phyloP scores from a whole-genome alignment of 176 grass and related monocot genomes.

The Zea luxurians region DNA sequence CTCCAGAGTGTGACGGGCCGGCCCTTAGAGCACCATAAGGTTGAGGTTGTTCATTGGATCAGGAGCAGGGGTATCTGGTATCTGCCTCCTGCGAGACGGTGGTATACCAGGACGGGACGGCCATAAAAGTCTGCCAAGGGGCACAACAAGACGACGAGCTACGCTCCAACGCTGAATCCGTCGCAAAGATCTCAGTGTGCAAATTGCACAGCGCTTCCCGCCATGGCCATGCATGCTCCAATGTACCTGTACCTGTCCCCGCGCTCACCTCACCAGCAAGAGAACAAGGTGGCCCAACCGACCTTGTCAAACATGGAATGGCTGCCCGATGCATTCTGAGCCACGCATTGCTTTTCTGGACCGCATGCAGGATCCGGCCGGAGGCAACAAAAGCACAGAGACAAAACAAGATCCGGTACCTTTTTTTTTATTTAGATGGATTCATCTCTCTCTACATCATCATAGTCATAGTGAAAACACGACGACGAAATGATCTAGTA shows the following conservation, averaged over 20 bases:
- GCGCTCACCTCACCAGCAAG: constrained; percentile 11
- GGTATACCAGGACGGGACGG: neutral
- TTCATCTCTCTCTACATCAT: constrained; percentile 46
- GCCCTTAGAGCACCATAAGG: constrained; percentile 16
- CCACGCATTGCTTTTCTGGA: constrained; percentile 22
- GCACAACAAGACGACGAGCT: neutral
- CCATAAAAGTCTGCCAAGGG: too few relatives aligned
- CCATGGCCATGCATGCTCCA: neutral
- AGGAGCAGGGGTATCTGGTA: constrained; percentile 28
- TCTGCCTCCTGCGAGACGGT: constrained; percentile 11
- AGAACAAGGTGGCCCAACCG: constrained; percentile 20
- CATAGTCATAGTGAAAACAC: neutral
- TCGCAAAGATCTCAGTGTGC: constrained; percentile 41
- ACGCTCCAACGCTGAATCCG: constrained; percentile 33
- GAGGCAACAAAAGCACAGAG: constrained; percentile 3
- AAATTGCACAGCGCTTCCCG: constrained; percentile 32
- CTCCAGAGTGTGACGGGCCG: constrained; percentile 3
- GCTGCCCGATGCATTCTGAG: constrained; percentile 29
- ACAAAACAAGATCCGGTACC: constrained; percentile 23
- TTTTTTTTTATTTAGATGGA: constrained; percentile 63
- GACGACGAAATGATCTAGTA: neutral
- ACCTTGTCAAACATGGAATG: neutral
- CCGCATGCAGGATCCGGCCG: neutral
- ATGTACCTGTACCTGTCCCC: constrained; percentile 40
- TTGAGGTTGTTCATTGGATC: constrained; percentile 6